phyloP scores from a whole-genome alignment of 179 eudicot genomes.

The Silene coronaria region DNA sequence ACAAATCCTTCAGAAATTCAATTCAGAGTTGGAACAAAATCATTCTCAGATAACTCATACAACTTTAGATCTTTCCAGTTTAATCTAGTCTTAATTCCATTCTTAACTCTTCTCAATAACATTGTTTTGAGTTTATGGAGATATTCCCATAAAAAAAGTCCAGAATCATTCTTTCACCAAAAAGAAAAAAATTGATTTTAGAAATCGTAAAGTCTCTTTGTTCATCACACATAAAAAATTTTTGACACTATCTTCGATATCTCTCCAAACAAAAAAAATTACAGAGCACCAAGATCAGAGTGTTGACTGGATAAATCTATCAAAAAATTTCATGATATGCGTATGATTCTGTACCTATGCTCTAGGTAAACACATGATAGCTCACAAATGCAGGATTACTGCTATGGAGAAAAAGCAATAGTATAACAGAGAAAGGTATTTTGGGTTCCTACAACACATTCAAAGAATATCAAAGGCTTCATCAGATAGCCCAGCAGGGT shows the following conservation, averaged over 20 bases:
- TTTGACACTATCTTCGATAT: background rate
- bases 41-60: background rate
- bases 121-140: background rate
- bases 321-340: background rate
- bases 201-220: background rate
- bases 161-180: background rate
- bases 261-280: background rate
- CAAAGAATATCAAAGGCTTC: background rate
- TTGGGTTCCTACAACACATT: constrained; percentile 1
- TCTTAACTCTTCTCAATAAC: background rate
- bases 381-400: background rate
- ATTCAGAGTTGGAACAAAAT: background rate
- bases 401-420: background rate
- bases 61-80: background rate
- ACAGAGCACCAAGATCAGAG: background rate
- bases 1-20: constrained; percentile 2
- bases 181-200: background rate
- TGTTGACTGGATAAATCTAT: background rate
- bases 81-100: constrained; percentile 7
- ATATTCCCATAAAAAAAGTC: background rate
- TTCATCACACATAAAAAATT: background rate
- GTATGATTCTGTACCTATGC: background rate
- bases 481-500: background rate
- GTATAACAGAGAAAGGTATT: background rate
- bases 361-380: background rate